Evolutionary conservation across 2,329 filamentous ascomycete genomes (phyloP).

Genomic region (Claviceps africana): DNA sequence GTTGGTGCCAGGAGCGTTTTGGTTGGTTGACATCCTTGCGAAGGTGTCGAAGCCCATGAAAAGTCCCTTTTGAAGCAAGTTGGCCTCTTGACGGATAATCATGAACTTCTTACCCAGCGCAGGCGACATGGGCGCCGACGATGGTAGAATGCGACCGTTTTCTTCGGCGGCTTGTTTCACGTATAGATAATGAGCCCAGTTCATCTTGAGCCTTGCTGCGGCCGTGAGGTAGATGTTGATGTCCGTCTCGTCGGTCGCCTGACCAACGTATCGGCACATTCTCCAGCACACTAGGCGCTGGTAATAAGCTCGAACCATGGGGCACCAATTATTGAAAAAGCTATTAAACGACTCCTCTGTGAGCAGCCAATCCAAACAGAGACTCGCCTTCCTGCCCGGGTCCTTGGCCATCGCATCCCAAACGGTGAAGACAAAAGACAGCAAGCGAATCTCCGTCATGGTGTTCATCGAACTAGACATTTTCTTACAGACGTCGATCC

Average conservation of each 20-base stretch:
- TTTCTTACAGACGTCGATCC: slow-evolving; percentile 64
- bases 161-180: slow-evolving; percentile 53
- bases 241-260: slow-evolving; percentile 49
- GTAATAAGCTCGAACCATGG: slow-evolving; percentile 87
- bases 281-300: slow-evolving; percentile 87
- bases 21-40: slow-evolving; percentile 14
- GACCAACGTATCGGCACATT: slow-evolving; percentile 63
- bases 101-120: slow-evolving; percentile 75
- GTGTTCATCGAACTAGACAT: slow-evolving; percentile 78
- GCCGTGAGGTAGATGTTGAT: slow-evolving; percentile 56
- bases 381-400: slow-evolving; percentile 48
- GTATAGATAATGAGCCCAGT: slow-evolving; percentile 70
- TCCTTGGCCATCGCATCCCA: slow-evolving; percentile 62
- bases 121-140: slow-evolving; percentile 69
- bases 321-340: slow-evolving; percentile 88
- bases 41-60: slow-evolving; percentile 37
- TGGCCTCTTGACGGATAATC: slow-evolving; percentile 69
- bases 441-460: slow-evolving; percentile 74
- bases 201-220: slow-evolving; percentile 51
- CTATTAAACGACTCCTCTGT: slow-evolving; percentile 61
- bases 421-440: slow-evolving; percentile 65
- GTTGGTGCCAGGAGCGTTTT: slow-evolving; percentile 11
- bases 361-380: slow-evolving; percentile 66
- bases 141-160: slow-evolving; percentile 42
- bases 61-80: slow-evolving; percentile 31